phyloP scores from a whole-genome alignment of 1,139 yeast species.

The Starmera stellimalicola region DNA sequence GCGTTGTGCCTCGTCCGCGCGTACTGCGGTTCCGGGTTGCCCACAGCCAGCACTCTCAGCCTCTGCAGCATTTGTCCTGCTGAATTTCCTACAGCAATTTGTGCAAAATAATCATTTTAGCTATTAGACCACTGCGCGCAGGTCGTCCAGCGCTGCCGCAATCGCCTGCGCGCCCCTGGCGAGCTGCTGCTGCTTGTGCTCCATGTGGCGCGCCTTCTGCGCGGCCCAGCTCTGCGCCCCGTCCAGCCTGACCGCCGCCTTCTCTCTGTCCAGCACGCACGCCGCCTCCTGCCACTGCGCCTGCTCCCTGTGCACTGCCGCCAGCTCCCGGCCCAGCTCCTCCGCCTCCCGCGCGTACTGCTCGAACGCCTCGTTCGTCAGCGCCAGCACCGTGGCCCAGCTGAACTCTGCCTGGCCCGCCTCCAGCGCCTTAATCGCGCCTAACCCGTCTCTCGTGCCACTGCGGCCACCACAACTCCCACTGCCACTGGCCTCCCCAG shows the following conservation, averaged over 20 bases:
- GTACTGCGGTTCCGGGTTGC: slow-evolving; percentile 66
- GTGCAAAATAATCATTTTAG: too few species aligned
- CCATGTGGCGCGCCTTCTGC: slow-evolving; percentile 16
- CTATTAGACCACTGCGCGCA: slow-evolving; percentile 3
- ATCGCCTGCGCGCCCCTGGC: slow-evolving; percentile 17
- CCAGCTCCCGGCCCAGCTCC: slow-evolving; percentile 13
- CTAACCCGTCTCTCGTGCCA: too few species aligned
- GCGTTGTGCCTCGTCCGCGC: slow-evolving; percentile 65
- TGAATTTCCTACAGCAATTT: too few species aligned
- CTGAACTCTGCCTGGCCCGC: too few species aligned
- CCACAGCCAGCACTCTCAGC: slow-evolving; percentile 41
- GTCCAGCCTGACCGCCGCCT: slow-evolving; percentile 6
- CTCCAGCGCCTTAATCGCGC: too few species aligned
- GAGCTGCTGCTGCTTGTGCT: slow-evolving; percentile 14
- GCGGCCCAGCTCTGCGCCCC: slow-evolving; percentile 17
- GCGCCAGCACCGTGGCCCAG: slow-evolving; percentile 16
- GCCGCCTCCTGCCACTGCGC: slow-evolving; percentile 19
- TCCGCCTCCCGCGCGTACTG: slow-evolving; percentile 16
- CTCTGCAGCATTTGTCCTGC: too few species aligned
- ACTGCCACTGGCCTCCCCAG: too few species aligned
- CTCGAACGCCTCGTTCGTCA: slow-evolving; percentile 15
- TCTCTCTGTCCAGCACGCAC: slow-evolving; percentile 19
- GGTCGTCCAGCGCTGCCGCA: slow-evolving; percentile 14
- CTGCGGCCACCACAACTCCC: too few species aligned
- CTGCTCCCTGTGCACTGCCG: neutral